Evolutionary conservation across 768 basidiomycete species (phyloP).

Genomic region (Dacryopinax spathularia): DNA sequence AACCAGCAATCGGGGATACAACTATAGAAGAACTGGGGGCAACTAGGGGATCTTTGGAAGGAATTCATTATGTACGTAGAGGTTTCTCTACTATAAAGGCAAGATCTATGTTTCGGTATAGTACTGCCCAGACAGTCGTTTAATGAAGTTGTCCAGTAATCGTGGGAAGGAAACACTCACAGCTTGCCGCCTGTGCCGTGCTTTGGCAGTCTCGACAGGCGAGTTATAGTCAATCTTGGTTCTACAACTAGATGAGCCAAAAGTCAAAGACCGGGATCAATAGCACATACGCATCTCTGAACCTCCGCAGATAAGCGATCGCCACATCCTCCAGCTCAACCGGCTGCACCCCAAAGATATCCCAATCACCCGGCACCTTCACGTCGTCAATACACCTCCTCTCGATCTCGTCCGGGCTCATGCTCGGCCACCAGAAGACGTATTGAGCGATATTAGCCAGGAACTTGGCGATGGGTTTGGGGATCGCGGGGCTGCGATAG

Average conservation of each 20-base stretch:
- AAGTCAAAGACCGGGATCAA: not conserved
- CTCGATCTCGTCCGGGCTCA: conserved; percentile 81
- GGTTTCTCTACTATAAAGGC: not conserved
- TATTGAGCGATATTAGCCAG: conserved; percentile 51
- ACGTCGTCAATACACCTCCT: conserved; percentile 77
- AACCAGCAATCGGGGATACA: no score
- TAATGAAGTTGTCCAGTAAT: no score
- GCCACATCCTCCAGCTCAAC: conserved; percentile 78
- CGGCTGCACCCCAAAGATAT: conserved; percentile 62
- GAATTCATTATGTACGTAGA: conserved; percentile 2
- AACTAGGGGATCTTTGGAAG: not conserved
- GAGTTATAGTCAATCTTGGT: conserved; percentile 17
- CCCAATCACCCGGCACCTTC: conserved; percentile 65
- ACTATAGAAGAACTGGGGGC: no score
- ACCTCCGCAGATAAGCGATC: conserved; percentile 77
- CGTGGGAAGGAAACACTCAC: not conserved
- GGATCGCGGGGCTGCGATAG: conserved; percentile 58
- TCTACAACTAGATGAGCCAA: not conserved
- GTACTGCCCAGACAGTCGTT: not conserved
- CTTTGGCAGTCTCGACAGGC: conserved; percentile 23
- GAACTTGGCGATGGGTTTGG: conserved; percentile 52
- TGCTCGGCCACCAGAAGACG: conserved; percentile 75
- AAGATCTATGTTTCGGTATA: not conserved
- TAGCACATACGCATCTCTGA: conserved; percentile 66
- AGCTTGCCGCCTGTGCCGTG: conserved; percentile 16